phyloP scores from a whole-genome alignment of 2,329 filamentous ascomycete species.

The Colletotrichum magnum region DNA sequence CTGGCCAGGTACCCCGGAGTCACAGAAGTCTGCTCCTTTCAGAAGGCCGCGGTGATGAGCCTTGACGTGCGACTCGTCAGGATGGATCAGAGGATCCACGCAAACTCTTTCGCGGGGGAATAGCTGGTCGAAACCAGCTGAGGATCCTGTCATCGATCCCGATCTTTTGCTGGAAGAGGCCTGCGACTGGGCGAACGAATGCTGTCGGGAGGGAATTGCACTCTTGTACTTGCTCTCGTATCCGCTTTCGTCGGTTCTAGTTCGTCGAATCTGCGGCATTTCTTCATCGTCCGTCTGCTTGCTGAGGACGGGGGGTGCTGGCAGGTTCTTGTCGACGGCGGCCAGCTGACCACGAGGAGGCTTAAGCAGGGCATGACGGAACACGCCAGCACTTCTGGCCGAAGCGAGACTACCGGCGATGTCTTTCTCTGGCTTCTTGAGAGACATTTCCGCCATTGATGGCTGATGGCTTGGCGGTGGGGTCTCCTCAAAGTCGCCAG shows the following conservation, averaged over 20 bases:
- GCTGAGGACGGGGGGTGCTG: conserved; percentile 42
- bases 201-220: conserved; percentile 18
- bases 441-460: conserved; percentile 45
- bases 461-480: conserved; percentile 50
- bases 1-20: conserved; percentile 40
- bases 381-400: conserved; percentile 18
- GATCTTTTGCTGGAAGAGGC: neutral
- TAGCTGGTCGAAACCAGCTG: neutral
- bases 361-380: conserved; percentile 46
- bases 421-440: conserved; percentile 28
- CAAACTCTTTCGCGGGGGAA: conserved; percentile 28
- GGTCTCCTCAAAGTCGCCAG: conserved; percentile 50
- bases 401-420: conserved; percentile 21
- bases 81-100: conserved; percentile 38
- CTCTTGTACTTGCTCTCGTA: conserved; percentile 11
- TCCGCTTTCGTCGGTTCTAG: neutral
- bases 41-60: conserved; percentile 41
- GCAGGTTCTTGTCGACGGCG: conserved; percentile 43
- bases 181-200: neutral
- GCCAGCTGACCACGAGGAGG: conserved; percentile 39
- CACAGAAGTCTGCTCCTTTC: conserved; percentile 43
- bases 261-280: conserved; percentile 1
- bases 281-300: conserved; percentile 25
- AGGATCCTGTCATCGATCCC: neutral
- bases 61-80: conserved; percentile 33